phyloP scores from a whole-genome alignment of 345 rosid genomes.

The Microcos paniculata region DNA sequence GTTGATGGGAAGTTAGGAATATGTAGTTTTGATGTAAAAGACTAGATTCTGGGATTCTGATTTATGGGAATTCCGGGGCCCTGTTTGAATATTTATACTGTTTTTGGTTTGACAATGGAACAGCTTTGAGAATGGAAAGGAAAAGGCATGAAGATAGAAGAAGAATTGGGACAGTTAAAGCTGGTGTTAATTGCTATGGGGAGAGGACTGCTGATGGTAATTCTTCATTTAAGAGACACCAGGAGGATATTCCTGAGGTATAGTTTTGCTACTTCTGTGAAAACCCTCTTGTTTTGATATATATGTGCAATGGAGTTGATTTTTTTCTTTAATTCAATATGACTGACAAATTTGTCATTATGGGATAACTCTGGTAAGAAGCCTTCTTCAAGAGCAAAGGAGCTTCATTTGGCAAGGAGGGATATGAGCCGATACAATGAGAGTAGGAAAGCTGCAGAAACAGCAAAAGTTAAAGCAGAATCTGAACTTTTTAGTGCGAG shows the following conservation, averaged over 20 bases:
- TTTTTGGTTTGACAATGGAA: slow-evolving; percentile 6
- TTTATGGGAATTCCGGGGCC: not conserved
- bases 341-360: not conserved
- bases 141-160: slow-evolving; percentile 34
- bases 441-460: slow-evolving; percentile 50
- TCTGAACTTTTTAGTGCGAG: slow-evolving; percentile 48
- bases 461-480: slow-evolving; percentile 46
- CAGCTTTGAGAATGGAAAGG: slow-evolving; percentile 41
- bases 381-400: slow-evolving; percentile 53
- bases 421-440: slow-evolving; percentile 49
- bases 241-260: slow-evolving; percentile 53
- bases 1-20: not conserved
- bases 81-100: not conserved
- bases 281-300: not conserved
- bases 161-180: slow-evolving; percentile 65
- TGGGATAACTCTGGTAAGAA: slow-evolving; percentile 21
- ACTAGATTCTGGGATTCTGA: not conserved
- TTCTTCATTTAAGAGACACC: slow-evolving; percentile 37
- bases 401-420: slow-evolving; percentile 56
- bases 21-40: not conserved
- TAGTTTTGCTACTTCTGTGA: not conserved
- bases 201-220: slow-evolving; percentile 41
- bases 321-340: not conserved
- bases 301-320: not conserved
- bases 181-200: slow-evolving; percentile 47